These are phyloP conservation scores for Saturnispora hagleri DNA, from an alignment of 805 yeast genomes.

Conservation along the genomic window DNA sequence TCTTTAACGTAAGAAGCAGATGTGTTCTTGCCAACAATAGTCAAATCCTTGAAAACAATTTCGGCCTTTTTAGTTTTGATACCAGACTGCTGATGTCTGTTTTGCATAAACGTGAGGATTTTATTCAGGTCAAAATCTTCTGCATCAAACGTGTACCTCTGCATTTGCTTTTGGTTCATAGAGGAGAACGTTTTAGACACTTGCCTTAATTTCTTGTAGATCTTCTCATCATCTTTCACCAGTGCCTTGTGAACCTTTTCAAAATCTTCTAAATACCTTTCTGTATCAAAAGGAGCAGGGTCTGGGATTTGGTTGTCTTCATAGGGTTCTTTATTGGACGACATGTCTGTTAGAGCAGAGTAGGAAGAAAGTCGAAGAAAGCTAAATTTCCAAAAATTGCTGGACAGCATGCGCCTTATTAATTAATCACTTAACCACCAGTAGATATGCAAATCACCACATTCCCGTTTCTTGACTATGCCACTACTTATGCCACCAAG, in stretches of 20 bases:
- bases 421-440: not conserved
- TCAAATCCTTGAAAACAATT: slow-evolving; percentile 33
- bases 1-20: slow-evolving; percentile 37
- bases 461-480: not conserved
- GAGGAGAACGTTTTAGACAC: slow-evolving; percentile 15
- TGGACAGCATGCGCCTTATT: not conserved
- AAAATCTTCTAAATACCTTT: not conserved
- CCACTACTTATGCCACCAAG: not conserved
- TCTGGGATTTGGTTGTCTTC: not conserved
- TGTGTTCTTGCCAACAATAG: slow-evolving; percentile 40
- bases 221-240: not conserved
- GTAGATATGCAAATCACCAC: not conserved
- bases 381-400: not conserved
- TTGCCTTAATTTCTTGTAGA: slow-evolving; percentile 11
- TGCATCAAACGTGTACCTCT: slow-evolving; percentile 13
- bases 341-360: not conserved
- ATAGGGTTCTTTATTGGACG: not conserved
- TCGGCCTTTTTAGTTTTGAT: slow-evolving; percentile 34
- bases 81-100: slow-evolving; percentile 35
- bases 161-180: slow-evolving; percentile 16
- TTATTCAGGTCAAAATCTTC: slow-evolving; percentile 32
- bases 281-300: not conserved
- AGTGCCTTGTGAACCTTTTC: not conserved
- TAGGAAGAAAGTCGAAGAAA: not conserved
- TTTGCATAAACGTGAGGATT: slow-evolving; percentile 30